A percentile compares a stretch with the other conserved stretches of the same genome.
Evolutionary conservation across 495 filamentous ascomycete genomes (phyloP).

Genomic region (Astrocystis sublimbata): DNA sequence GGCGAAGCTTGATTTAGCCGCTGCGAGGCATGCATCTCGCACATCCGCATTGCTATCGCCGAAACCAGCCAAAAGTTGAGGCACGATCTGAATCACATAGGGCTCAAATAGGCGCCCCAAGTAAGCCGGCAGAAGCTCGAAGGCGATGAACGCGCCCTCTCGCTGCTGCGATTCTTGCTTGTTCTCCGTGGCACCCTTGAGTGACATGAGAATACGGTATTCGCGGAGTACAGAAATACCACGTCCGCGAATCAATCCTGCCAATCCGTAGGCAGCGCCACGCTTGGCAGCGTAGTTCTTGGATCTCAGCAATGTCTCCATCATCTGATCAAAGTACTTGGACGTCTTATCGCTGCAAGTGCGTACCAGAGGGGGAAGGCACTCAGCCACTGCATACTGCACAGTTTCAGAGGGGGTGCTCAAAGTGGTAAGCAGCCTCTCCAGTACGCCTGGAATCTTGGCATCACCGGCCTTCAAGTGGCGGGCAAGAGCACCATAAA

Average conservation of each 20-base stretch:
- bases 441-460: constrained; percentile 81
- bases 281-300: constrained; percentile 89
- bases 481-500: constrained; percentile 89
- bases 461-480: constrained; percentile 82
- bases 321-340: constrained; percentile 75
- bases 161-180: constrained; percentile 88
- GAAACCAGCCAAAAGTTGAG: constrained; percentile 84
- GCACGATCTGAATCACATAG: constrained; percentile 93
- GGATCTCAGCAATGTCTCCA: constrained; percentile 75
- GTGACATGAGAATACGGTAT: constrained; percentile 77
- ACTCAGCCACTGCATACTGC: constrained; percentile 92
- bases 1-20: constrained; percentile 91
- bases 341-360: constrained; percentile 72
- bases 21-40: constrained; percentile 86
- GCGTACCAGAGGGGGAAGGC: constrained; percentile 83
- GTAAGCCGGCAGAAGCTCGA: constrained; percentile 82
- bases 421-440: constrained; percentile 78
- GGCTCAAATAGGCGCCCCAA: constrained; percentile 90
- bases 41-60: constrained; percentile 87
- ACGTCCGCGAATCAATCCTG: constrained; percentile 81
- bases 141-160: constrained; percentile 85
- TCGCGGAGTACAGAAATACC: constrained; percentile 83
- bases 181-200: constrained; percentile 79
- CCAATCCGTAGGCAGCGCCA: constrained; percentile 92
- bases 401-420: constrained; percentile 96